phyloP scores from a whole-genome alignment of 129 eudicot species.

The Flaveria robusta region DNA sequence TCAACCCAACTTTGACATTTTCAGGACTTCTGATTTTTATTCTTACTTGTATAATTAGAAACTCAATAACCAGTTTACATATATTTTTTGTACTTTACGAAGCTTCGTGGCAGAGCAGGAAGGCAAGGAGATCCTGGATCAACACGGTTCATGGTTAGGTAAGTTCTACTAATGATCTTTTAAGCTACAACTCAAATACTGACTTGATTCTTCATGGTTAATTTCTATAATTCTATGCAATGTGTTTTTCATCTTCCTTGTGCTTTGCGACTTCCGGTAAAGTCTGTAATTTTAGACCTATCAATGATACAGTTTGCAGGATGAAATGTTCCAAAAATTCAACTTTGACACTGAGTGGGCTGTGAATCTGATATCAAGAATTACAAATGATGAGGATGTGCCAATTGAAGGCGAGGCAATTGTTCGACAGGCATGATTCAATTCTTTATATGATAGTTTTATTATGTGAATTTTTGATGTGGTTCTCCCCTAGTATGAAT shows the following conservation, averaged over 20 bases:
- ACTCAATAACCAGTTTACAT: not conserved
- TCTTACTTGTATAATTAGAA: conserved; percentile 20
- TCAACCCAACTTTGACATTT: not conserved
- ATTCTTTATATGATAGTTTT: not conserved
- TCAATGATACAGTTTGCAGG: conserved; percentile 82
- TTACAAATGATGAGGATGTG: conserved; percentile 74
- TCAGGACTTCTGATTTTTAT: conserved; percentile 14
- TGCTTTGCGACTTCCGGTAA: conserved; percentile 10
- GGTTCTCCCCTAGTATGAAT: not conserved
- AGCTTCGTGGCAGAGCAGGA: conserved; percentile 99
- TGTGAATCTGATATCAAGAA: conserved; percentile 76
- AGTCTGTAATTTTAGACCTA: conserved; percentile 1
- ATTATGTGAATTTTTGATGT: conserved; percentile 1
- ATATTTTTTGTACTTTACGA: not conserved
- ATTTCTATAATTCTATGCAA: not conserved
- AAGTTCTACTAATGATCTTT: conserved; percentile 20
- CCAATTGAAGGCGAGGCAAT: conserved; percentile 84
- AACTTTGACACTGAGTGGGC: conserved; percentile 98
- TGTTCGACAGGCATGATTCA: conserved; percentile 66
- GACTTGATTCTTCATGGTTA: conserved; percentile 6
- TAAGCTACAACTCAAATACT: conserved; percentile 19
- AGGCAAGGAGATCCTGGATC: conserved; percentile 99
- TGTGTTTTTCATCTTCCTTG: not conserved
- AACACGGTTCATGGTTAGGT: conserved; percentile 98
- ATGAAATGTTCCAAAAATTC: conserved; percentile 98